A percentile compares a stretch with the other conserved stretches of the same genome.
phyloP scores from a whole-genome alignment of 2,329 filamentous ascomycete species.

The Seiridium unicorne region DNA sequence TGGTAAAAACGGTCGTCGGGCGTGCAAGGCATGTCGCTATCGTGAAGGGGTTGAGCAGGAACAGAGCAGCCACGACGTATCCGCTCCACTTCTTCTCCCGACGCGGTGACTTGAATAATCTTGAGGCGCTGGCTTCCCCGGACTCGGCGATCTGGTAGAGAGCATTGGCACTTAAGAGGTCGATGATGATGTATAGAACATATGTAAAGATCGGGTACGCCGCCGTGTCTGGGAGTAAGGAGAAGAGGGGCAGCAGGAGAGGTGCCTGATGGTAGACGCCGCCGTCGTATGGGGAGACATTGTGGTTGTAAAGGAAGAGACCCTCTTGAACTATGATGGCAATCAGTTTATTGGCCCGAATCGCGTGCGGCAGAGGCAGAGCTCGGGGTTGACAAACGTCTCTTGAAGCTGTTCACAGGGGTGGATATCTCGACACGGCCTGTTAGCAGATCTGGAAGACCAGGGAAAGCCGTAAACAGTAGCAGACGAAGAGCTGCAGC shows the following conservation, averaged over 20 bases:
- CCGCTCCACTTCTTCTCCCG: conserved; percentile 73
- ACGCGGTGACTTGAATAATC: conserved; percentile 75
- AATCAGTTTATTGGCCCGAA: not conserved
- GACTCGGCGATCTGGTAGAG: conserved; percentile 79
- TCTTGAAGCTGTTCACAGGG: conserved; percentile 96
- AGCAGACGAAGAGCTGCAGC: conserved; percentile 78
- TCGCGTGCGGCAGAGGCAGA: not conserved
- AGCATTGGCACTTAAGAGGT: conserved; percentile 79
- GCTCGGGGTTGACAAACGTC: conserved; percentile 59
- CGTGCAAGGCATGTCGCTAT: conserved; percentile 87
- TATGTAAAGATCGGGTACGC: conserved; percentile 71
- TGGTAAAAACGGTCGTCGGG: conserved; percentile 85
- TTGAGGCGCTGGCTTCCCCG: conserved; percentile 72
- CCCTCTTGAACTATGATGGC: conserved; percentile 81
- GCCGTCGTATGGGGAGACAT: conserved; percentile 95
- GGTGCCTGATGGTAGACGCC: conserved; percentile 83
- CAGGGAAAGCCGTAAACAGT: conserved; percentile 78
- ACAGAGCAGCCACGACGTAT: conserved; percentile 77
- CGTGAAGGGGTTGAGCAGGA: conserved; percentile 92
- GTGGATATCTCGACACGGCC: conserved; percentile 95
- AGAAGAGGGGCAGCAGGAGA: conserved; percentile 86
- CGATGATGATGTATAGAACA: conserved; percentile 76
- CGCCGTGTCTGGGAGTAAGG: conserved; percentile 72
- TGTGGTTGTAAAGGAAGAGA: conserved; percentile 91
- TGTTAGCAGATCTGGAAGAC: conserved; percentile 79